Base-by-base conservation (phyloP, 2,329 filamentous ascomycete genomes). In the Sordariomycetes sp. region DNA sequence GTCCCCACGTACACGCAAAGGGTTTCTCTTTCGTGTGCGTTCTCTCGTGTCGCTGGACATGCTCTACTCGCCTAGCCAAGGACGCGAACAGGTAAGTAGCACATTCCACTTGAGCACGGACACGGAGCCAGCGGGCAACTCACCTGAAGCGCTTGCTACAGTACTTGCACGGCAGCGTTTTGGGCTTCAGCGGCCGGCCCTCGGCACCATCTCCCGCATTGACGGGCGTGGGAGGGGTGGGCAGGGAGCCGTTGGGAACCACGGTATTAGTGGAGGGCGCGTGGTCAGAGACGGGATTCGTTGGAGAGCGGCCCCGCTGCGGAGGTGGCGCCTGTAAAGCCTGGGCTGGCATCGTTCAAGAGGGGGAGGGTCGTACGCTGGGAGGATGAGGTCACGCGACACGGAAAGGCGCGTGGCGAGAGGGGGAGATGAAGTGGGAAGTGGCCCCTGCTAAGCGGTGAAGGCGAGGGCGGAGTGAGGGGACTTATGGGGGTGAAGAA, bases 11-110 rank as follows among this genome's bases (percentile, higher is more conserved):
- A 63, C 81, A 84, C 55, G 77, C 74, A 65, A 84, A 84, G 10
- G 81, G 81, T 67, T 84, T 84, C 69, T 84, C 81, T 64, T 84
- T 84, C 62, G 81, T 84, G 68, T 84, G 81, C 36, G 80, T 83
- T 61, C 80, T 75, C 67, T 83, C 80, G 66, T 84, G 81, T 65
- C 81, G 74, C 67, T 84, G 80, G 56, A 84, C 79, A 68, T 84
- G 81, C 67, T 84, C 81, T 62, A 84, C 79, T 64, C 81, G 79
- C 67, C 80, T 82, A 69, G 68, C 68, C 62, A 64, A 60, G 67
- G 36, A 52, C 24, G 20, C 64, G 53, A 59, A 57, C 39, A 50
- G 51, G 51, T 32, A 32, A 20, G 36, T 56, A 48, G n/a, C 22
- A 20, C 20, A 24, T 50, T 22, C 45, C n/a, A 22, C 2, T 8